Base-by-base conservation (phyloP, 2,329 filamentous ascomycete genomes). In the Colletotrichum sp. region DNA sequence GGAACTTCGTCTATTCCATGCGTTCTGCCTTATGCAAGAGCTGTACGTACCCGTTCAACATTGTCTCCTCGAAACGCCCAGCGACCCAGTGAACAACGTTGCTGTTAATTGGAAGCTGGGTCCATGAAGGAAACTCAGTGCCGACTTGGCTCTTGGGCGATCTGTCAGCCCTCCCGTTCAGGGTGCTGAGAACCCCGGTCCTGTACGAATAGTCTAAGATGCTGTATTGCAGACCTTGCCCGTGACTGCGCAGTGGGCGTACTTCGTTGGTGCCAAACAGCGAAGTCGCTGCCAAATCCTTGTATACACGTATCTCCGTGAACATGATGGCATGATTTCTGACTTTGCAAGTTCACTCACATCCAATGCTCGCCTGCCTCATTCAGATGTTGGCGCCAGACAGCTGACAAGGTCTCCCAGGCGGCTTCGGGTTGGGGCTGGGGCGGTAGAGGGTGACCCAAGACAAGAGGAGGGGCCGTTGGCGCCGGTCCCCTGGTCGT, bases 71-170 rank as follows among this genome's bases (percentile, higher is more conserved):
- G 70, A 68, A 68, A 44, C 52, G n/a, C 52, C 34, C 26, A 34
- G 39, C 12, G 18, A 18, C 21, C n/a, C 66, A 49, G 32, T 49
- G 26, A 49, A 30, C 44, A 44, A 66, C 24, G 32, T 57, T 57
- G 63, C 69, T 57, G 55, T 21, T 13, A n/a, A 57, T 49, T 63
- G 62, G 16, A 28, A 57, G 16, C 21, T 24, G 68, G 62, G 13
- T 26, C 63, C 26, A 57, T 60, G 24, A 68, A 59, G 69, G 62
- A 57, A 57, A 12, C 34, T 26, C 55, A 63, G 15, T 68, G 69
- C 69, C 69, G 69, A 72, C 69, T 75, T 75, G 69, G 63, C 72
- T 68, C 28, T 70, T 67, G 63, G 69, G 55, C 72, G 52, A n/a
- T 52, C 24, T 26, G 59, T 39, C 59, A 71, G 36, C 32, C 21